A percentile compares a stretch with the other conserved stretches of the same genome.
These are phyloP conservation scores for Funneliformis geosporum DNA, from an alignment of 192 early-diverging fungal species.

Conservation along the genomic window DNA sequence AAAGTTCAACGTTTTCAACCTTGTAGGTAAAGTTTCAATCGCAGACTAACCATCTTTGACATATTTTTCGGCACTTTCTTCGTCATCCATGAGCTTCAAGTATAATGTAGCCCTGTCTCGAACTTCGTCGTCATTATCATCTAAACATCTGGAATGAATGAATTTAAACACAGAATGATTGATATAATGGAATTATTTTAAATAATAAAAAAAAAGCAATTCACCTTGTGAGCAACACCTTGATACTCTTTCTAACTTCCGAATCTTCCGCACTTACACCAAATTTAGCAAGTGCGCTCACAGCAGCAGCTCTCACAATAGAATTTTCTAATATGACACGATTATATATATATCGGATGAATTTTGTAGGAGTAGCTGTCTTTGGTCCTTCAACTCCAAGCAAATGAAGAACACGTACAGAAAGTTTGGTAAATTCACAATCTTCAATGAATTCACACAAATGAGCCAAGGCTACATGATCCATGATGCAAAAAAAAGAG, in stretches of 20 bases:
- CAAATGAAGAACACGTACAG: conserved; percentile 95
- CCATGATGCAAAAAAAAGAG: background rate
- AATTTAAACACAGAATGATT: background rate
- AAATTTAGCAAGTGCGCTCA: conserved; percentile 94
- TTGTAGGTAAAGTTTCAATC: background rate
- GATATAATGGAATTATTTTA: background rate
- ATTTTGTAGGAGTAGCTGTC: conserved; percentile 89
- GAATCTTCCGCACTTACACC: conserved; percentile 78
- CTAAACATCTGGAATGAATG: conserved; percentile 71
- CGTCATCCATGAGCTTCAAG: conserved; percentile 75
- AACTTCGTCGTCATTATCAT: conserved; percentile 98
- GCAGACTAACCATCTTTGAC: conserved; percentile 74
- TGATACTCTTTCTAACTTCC: conserved; percentile 69
- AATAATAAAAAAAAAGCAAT: background rate
- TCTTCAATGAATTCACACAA: conserved; percentile 99
- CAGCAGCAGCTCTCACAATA: conserved; percentile 93
- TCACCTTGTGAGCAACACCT: conserved; percentile 77
- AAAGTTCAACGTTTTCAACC: conserved; percentile 13
- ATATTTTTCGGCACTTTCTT: conserved; percentile 64
- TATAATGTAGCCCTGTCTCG: conserved; percentile 93
- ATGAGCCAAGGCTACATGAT: conserved; percentile 75
- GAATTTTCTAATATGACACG: conserved; percentile 97
- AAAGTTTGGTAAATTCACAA: conserved; percentile 98
- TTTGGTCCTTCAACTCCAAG: conserved; percentile 93
- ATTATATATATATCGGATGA: conserved; percentile 99